Percentiles rank a stretch among this genome's conserved stretches.
These are phyloP conservation scores for Colletotrichum tofieldiae DNA, from an alignment of 2,329 filamentous ascomycete genomes.

Conservation along the genomic window DNA sequence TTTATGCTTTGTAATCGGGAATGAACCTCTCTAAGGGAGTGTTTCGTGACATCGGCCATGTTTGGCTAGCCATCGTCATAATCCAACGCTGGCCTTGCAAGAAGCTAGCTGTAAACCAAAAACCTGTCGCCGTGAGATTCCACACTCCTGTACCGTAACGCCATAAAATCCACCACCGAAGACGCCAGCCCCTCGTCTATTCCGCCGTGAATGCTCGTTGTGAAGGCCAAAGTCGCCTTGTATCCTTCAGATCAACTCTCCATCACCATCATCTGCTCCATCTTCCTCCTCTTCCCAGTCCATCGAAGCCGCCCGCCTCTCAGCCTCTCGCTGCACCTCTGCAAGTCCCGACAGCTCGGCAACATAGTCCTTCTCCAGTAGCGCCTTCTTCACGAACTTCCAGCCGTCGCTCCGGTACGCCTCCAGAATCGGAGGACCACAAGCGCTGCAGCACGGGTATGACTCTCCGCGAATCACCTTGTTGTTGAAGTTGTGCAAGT, in stretches of 20 bases:
- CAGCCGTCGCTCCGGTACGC: conserved; percentile 80
- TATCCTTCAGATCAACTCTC: conserved; percentile 62
- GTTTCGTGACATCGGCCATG: not conserved
- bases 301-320: conserved; percentile 66
- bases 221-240: not conserved
- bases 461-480: conserved; percentile 81
- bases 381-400: conserved; percentile 82
- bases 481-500: conserved; percentile 81
- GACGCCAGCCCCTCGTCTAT: conserved; percentile 10
- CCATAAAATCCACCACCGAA: not conserved
- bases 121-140: not conserved
- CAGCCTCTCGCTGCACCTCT: conserved; percentile 76
- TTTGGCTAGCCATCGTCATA: not conserved
- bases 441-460: conserved; percentile 87
- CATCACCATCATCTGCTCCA: conserved; percentile 66
- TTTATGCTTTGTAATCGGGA: not conserved
- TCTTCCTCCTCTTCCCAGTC: conserved; percentile 76
- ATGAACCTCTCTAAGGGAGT: not conserved
- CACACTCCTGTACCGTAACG: not conserved
- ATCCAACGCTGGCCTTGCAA: not conserved
- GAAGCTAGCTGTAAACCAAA: not conserved
- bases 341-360: conserved; percentile 82
- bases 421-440: conserved; percentile 78
- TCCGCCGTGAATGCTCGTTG: conserved; percentile 3
- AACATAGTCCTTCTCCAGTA: conserved; percentile 84